Percentiles rank a stretch among this genome's conserved stretches.
phyloP scores from a whole-genome alignment of 1,284 basidiomycete species.

The Ceratobasidium papillatum region DNA sequence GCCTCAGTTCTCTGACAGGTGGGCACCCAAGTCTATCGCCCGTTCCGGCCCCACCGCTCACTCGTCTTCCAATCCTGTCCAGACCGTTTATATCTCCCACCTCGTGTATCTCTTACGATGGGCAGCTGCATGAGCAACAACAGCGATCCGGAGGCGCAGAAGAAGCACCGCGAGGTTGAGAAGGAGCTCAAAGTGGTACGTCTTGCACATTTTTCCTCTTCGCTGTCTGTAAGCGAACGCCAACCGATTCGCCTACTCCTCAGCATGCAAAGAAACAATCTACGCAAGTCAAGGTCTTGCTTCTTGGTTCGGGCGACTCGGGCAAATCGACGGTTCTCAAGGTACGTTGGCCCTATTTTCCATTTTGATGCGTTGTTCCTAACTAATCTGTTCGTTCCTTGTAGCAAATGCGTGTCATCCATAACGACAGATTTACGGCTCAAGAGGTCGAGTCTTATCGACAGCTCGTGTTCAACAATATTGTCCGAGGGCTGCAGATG shows the following conservation, averaged over 20 bases:
- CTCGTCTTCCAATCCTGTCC: neutral
- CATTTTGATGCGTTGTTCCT: conserved; percentile 45
- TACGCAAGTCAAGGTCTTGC: conserved; percentile 84
- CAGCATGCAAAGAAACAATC: conserved; percentile 66
- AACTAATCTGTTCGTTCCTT: neutral
- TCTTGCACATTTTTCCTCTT: conserved; percentile 40
- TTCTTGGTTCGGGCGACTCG: conserved; percentile 92
- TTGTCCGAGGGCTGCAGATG: conserved; percentile 83
- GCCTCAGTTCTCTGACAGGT: neutral
- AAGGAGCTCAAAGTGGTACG: conserved; percentile 69
- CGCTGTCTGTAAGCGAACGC: neutral
- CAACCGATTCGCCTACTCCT: conserved; percentile 35
- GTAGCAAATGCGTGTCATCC: conserved; percentile 90
- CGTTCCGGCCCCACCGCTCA: neutral
- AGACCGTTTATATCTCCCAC: neutral
- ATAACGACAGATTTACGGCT: conserved; percentile 76
- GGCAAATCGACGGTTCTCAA: conserved; percentile 94
- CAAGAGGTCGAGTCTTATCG: conserved; percentile 83
- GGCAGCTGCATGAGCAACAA: conserved; percentile 45
- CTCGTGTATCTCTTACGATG: conserved; percentile 2
- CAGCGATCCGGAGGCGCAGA: conserved; percentile 44
- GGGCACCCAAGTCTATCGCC: neutral
- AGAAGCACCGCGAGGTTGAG: conserved; percentile 68
- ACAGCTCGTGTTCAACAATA: conserved; percentile 90
- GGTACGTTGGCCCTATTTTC: conserved; percentile 55